Conservation (phyloP, 345 rosid species). For the Eucalyptus cloeziana region DNA sequence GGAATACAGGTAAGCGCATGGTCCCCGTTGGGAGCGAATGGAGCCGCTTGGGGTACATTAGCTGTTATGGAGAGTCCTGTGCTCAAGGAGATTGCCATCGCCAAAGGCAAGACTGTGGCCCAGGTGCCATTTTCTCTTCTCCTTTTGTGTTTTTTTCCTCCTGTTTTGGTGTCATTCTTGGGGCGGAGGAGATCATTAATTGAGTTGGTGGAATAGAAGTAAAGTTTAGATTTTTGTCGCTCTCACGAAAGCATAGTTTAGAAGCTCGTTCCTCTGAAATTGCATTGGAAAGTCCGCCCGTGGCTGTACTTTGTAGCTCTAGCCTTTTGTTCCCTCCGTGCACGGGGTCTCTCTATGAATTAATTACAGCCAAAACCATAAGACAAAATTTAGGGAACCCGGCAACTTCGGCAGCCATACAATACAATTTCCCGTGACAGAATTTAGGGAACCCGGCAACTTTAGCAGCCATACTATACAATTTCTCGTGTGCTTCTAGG, state of each 20-base stretch:
- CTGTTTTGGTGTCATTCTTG: background rate
- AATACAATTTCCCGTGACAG: too few relatives aligned
- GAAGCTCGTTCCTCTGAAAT: background rate
- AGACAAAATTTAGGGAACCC: too few relatives aligned
- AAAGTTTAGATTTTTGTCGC: background rate
- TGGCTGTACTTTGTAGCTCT: background rate
- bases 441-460: too few relatives aligned
- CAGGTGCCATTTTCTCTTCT: background rate
- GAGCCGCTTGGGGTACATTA: constrained; percentile 4
- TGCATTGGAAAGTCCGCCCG: background rate
- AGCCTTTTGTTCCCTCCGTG: too few relatives aligned
- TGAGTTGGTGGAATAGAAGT: background rate
- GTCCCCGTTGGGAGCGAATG: constrained; percentile 5
- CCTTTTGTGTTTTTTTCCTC: background rate
- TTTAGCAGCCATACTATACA: too few relatives aligned
- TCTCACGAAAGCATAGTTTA: background rate
- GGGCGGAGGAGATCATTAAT: too few relatives aligned
- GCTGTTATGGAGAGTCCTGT: background rate
- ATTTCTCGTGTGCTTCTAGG: too few relatives aligned
- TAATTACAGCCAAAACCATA: too few relatives aligned
- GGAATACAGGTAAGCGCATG: constrained; percentile 1
- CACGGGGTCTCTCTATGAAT: too few relatives aligned
- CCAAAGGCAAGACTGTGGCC: background rate
- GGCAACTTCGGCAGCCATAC: too few relatives aligned
- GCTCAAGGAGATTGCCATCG: background rate